Percentiles rank a stretch among this genome's conserved stretches.
These are phyloP conservation scores for Lichtheimia ornata DNA, from an alignment of 371 early-diverging fungal genomes.

Conservation along the genomic window DNA sequence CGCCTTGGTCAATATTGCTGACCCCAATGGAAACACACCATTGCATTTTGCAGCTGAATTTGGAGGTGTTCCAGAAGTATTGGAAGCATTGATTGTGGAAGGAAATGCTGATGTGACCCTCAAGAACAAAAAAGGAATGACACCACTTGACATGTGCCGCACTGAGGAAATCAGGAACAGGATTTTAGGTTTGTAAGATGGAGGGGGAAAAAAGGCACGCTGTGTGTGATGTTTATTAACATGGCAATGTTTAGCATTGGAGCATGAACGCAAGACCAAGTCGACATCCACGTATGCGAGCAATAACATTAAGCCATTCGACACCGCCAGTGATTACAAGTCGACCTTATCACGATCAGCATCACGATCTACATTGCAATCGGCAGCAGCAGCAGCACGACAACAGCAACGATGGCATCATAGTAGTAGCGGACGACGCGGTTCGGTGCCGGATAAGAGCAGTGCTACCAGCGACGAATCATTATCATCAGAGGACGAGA, in stretches of 20 bases:
- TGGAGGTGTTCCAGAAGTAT: slow-evolving; percentile 56
- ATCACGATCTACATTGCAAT: slow-evolving; percentile 21
- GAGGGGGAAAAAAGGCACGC: neutral
- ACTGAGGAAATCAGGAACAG: slow-evolving; percentile 30
- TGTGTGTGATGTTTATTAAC: neutral
- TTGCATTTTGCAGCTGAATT: slow-evolving; percentile 71
- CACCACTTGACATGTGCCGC: slow-evolving; percentile 54
- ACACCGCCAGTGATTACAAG: slow-evolving; percentile 40
- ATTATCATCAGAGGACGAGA: slow-evolving; percentile 15
- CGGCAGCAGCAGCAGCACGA: slow-evolving; percentile 10
- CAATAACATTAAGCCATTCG: slow-evolving; percentile 41
- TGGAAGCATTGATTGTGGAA: slow-evolving; percentile 50
- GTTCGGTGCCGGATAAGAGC: slow-evolving; percentile 4
- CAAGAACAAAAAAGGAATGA: slow-evolving; percentile 55
- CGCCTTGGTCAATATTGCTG: slow-evolving; percentile 61
- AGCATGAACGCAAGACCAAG: slow-evolving; percentile 33
- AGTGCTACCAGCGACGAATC: slow-evolving; percentile 6
- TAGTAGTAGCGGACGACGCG: neutral
- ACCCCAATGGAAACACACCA: slow-evolving; percentile 67
- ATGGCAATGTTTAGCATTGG: slow-evolving; percentile 18
- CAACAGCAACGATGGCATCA: neutral
- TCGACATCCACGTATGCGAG: slow-evolving; percentile 25
- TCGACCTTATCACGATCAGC: slow-evolving; percentile 18
- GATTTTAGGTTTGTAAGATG: slow-evolving; percentile 16
- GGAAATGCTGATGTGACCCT: slow-evolving; percentile 47